A percentile compares a stretch with the other conserved stretches of the same genome.
These are phyloP conservation scores for Rhizophagus clarus DNA, from an alignment of 192 early-diverging fungal genomes.

Conservation along the genomic window DNA sequence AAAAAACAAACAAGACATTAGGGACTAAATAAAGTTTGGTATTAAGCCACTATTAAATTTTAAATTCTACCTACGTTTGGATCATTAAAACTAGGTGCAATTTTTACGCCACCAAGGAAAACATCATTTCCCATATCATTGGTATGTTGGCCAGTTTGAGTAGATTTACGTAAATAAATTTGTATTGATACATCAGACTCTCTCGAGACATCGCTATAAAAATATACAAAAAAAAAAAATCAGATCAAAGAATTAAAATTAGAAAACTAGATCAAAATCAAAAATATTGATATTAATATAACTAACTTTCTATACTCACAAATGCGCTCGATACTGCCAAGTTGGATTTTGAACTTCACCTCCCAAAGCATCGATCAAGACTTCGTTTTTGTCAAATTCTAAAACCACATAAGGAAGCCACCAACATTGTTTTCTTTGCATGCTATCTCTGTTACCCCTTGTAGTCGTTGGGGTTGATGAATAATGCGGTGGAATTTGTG, in stretches of 20 bases:
- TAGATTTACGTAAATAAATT: slow-evolving; percentile 55
- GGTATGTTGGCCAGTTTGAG: slow-evolving; percentile 30
- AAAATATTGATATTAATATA: neutral
- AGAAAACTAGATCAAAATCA: slow-evolving; percentile 1
- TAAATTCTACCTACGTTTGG: slow-evolving; percentile 40
- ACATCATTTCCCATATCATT: slow-evolving; percentile 50
- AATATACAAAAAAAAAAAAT: neutral
- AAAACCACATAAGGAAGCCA: slow-evolving; percentile 88
- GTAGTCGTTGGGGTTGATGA: slow-evolving; percentile 8
- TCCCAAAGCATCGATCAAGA: slow-evolving; percentile 79
- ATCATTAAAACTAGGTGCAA: slow-evolving; percentile 53
- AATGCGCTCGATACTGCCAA: slow-evolving; percentile 78
- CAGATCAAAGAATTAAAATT: slow-evolving; percentile 7
- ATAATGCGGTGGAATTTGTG: slow-evolving; percentile 39
- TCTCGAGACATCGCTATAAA: slow-evolving; percentile 61
- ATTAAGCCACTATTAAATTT: slow-evolving; percentile 6
- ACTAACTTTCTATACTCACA: slow-evolving; percentile 56
- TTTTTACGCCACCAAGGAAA: slow-evolving; percentile 56
- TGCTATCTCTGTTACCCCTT: slow-evolving; percentile 50
- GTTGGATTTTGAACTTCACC: slow-evolving; percentile 74
- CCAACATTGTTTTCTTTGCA: slow-evolving; percentile 50
- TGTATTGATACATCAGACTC: slow-evolving; percentile 62
- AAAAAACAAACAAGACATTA: neutral
- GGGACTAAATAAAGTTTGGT: no score
- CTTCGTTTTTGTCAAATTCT: slow-evolving; percentile 95